Conservation (phyloP, 768 basidiomycete genomes). For the Pisolithus marmoratus region DNA sequence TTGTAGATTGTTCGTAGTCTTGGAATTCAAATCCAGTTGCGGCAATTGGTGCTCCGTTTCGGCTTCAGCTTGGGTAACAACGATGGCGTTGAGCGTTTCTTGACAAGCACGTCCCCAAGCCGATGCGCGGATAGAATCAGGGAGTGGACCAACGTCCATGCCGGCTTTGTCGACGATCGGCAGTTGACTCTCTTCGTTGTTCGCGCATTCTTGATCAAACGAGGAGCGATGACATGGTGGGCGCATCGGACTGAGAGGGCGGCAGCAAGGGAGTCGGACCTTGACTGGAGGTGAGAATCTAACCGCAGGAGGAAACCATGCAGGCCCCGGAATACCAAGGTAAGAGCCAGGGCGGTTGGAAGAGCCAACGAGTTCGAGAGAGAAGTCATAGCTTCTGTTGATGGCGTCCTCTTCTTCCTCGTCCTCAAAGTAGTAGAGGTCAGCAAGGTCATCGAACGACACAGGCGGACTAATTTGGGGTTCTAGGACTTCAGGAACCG, state of each 20-base stretch:
- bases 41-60: no score
- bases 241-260: not conserved
- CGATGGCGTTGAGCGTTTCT: no score
- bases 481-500: not conserved
- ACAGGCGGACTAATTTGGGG: not conserved
- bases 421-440: not conserved
- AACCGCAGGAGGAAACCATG: not conserved
- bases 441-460: not conserved
- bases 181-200: no score
- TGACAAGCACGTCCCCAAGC: no score
- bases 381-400: constrained; percentile 5
- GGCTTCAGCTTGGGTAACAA: no score
- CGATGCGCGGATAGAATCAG: no score
- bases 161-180: no score
- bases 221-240: not conserved
- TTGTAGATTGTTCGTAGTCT: no score
- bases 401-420: not conserved
- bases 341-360: constrained; percentile 4
- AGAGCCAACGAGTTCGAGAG: constrained; percentile 1
- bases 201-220: not conserved
- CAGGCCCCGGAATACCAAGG: not conserved
- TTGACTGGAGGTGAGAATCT: not conserved
- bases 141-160: no score
- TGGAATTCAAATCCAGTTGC: no score
- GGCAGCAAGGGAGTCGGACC: not conserved